A percentile compares a stretch with the other conserved stretches of the same genome.
Conservation (phyloP, 192 early-diverging fungal species). For the Podila minutissima region DNA sequence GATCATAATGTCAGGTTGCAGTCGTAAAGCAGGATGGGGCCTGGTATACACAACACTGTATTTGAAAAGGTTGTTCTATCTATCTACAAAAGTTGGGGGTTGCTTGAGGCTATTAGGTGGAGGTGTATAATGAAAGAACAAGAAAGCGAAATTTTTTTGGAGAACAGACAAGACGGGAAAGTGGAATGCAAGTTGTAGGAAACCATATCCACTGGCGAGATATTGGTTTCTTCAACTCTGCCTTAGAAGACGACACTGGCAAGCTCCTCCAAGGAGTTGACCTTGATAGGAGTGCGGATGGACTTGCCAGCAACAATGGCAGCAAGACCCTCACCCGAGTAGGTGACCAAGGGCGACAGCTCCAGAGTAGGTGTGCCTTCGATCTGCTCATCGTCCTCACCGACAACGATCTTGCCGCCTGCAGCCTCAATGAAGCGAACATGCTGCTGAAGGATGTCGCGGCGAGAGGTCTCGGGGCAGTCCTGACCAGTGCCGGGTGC, state of each 20-base stretch:
- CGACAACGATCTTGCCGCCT: constrained; percentile 79
- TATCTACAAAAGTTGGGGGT: no score
- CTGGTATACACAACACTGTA: no score
- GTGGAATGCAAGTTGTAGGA: no score
- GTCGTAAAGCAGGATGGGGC: no score
- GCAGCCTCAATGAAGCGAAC: constrained; percentile 86
- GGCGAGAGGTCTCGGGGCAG: constrained; percentile 92
- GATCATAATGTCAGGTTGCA: no score
- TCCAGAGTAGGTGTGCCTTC: constrained; percentile 72
- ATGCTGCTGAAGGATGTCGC: constrained; percentile 89
- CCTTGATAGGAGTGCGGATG: constrained; percentile 62
- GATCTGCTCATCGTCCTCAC: constrained; percentile 53
- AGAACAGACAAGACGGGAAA: no score
- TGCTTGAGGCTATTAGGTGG: no score
- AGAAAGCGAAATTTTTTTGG: no score
- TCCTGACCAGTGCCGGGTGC: constrained; percentile 89
- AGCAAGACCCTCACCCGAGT: constrained; percentile 89
- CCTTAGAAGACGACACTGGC: constrained; percentile 30
- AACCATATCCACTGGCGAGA: no score
- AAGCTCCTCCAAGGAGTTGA: constrained; percentile 32
- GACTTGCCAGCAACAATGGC: constrained; percentile 79
- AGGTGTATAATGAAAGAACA: no score
- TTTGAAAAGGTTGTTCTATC: no score
- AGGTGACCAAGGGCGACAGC: constrained; percentile 89
- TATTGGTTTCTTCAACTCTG: no score